Base-by-base conservation (phyloP, 345 rosid species). In the Euphorbia peplus region DNA sequence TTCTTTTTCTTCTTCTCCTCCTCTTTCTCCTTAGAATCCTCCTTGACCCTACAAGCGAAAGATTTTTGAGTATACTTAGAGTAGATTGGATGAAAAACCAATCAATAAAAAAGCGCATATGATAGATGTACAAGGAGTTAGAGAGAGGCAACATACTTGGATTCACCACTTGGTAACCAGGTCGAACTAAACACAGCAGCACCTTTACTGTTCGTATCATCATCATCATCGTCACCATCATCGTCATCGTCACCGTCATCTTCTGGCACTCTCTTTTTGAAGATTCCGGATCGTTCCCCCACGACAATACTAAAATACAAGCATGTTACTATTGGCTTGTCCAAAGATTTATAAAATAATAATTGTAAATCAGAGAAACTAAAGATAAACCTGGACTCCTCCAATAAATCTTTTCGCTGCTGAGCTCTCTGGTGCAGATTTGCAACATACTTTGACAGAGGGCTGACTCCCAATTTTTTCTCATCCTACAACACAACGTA, bases 161-260 rank as follows among this genome's bases (percentile, higher is more conserved):
- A 63, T 76, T 77, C 78, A 53, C 76, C 73, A 74, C 86, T 86
- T 0, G 98, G 99, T 79, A 92, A 79, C 99, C 99, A 92, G 56
- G 92, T 82, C 30, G 98, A 91, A 76, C 83, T 80, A 71, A 92
- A 88, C 76, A 84, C 85, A 30, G 82, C 72, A 64, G 88, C 84
- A 58, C 86, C 97, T 60, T 83, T 76, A 44, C 50, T 18, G 15
- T 64, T 81, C 84, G 6, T 50, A 0, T 63, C 65, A 70, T 64
- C 70, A 25, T 62, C 62, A 0, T 63, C 65, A 70, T 64, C 70
- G 22, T 62, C 59, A 25, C 71, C 85, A 54, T 88, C 53, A 42
- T 74, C 84, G 37, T 74, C 84, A 62, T 91, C 90, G 46, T 85
- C 96, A 16, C 82, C 92, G 24, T 86, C 95, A 24, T 85, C 82